A percentile compares a stretch with the other conserved stretches of the same genome.
Evolutionary conservation across 2,329 filamentous ascomycete genomes (phyloP).

Genomic region (Botrytis galanthina): DNA sequence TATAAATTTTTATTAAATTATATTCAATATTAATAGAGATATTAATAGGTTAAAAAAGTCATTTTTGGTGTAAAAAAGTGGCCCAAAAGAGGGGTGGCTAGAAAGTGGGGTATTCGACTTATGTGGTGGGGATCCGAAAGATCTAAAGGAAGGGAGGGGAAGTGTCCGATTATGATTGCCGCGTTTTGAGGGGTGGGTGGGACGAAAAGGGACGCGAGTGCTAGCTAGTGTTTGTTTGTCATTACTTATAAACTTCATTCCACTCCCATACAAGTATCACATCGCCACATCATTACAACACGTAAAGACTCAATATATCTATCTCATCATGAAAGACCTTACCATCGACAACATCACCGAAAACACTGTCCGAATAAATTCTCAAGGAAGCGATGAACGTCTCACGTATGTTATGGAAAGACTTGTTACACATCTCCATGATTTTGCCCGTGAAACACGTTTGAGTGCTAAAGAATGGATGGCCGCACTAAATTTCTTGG

Average conservation of each 20-base stretch:
- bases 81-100: too few species aligned
- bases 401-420: conserved; percentile 71
- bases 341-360: conserved; percentile 79
- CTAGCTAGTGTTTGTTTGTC: background rate
- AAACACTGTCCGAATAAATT: conserved; percentile 73
- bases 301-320: background rate
- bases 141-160: background rate
- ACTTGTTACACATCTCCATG: conserved; percentile 74
- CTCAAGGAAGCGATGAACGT: conserved; percentile 61
- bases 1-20: too few species aligned
- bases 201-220: background rate
- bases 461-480: conserved; percentile 78
- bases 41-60: too few species aligned
- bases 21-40: too few species aligned
- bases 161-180: background rate
- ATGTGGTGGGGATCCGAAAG: background rate
- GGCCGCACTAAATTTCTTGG: conserved; percentile 68
- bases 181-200: background rate
- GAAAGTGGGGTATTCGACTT: too few species aligned
- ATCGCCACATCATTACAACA: background rate
- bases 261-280: background rate
- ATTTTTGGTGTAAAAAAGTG: too few species aligned
- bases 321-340: conserved; percentile 57
- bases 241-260: background rate
- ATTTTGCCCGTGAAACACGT: conserved; percentile 76